Evolutionary conservation across 306 rosid genomes (phyloP).

Genomic region (Vigna radiata): DNA sequence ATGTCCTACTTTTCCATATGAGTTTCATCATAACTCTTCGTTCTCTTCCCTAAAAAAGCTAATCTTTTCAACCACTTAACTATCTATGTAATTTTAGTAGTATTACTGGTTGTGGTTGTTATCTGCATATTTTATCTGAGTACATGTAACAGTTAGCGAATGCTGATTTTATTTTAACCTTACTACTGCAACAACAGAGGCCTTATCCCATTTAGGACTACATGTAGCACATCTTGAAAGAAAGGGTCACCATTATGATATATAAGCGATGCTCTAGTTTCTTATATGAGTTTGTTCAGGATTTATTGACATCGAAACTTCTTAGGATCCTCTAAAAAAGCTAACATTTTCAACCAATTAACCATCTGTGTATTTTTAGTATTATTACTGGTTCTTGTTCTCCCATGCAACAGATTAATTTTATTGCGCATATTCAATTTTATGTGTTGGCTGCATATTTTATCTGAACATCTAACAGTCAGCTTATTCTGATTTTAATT

Average conservation of each 20-base stretch:
- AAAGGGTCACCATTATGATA: too few species aligned
- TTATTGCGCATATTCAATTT: background rate
- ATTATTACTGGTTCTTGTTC: background rate
- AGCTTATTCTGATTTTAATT: slow-evolving; percentile 6
- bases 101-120: background rate
- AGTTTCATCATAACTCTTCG: too few species aligned
- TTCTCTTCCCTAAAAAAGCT: too few species aligned
- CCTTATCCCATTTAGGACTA: background rate
- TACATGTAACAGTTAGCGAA: background rate
- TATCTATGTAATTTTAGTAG: background rate
- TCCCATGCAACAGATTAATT: background rate
- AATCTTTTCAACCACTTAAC: background rate
- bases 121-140: background rate
- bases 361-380: background rate
- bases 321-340: too few species aligned
- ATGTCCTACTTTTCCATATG: too few species aligned
- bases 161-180: slow-evolving; percentile 6
- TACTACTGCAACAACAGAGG: background rate
- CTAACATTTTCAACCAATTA: background rate
- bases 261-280: too few species aligned
- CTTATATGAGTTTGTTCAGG: too few species aligned
- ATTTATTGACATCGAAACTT: too few species aligned
- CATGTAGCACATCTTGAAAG: background rate
- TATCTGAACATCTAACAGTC: background rate
- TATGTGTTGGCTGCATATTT: slow-evolving; percentile 1